Conservation (phyloP, 1,284 basidiomycete species). For the Leccinum subrobustum region DNA sequence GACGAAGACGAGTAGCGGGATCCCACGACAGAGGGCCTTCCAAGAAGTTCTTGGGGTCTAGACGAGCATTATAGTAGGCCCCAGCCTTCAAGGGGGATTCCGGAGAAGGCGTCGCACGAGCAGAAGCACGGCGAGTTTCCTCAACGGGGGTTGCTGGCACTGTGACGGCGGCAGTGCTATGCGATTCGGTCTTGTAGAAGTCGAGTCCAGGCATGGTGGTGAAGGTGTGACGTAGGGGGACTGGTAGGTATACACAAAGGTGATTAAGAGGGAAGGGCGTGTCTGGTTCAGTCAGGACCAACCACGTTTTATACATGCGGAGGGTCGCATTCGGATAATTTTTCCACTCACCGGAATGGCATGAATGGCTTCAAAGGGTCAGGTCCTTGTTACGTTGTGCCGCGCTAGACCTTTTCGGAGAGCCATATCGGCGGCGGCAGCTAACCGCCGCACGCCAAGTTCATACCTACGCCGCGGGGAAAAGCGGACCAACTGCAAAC, state of each 20-base stretch:
- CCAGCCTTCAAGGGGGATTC: conserved; percentile 16
- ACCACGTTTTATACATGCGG: conserved; percentile 22
- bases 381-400: conserved; percentile 23
- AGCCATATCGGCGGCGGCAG: neutral
- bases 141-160: conserved; percentile 12
- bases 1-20: conserved; percentile 68
- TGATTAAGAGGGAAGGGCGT: conserved; percentile 15
- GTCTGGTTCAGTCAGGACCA: neutral
- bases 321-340: conserved; percentile 13
- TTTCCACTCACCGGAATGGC: conserved; percentile 6
- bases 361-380: conserved; percentile 24
- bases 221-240: conserved; percentile 6
- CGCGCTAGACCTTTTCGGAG: conserved; percentile 12
- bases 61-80: conserved; percentile 39
- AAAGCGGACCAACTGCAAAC: conserved; percentile 12
- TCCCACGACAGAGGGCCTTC: conserved; percentile 66
- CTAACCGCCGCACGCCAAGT: conserved; percentile 8
- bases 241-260: conserved; percentile 26
- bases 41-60: conserved; percentile 68
- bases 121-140: neutral
- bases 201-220: conserved; percentile 45
- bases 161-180: neutral
- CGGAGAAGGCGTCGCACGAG: conserved; percentile 15
- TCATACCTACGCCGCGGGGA: conserved; percentile 17
- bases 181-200: conserved; percentile 35